Evolutionary conservation across 2,329 filamentous ascomycete species (phyloP).

Genomic region (Talaromyces sp.): DNA sequence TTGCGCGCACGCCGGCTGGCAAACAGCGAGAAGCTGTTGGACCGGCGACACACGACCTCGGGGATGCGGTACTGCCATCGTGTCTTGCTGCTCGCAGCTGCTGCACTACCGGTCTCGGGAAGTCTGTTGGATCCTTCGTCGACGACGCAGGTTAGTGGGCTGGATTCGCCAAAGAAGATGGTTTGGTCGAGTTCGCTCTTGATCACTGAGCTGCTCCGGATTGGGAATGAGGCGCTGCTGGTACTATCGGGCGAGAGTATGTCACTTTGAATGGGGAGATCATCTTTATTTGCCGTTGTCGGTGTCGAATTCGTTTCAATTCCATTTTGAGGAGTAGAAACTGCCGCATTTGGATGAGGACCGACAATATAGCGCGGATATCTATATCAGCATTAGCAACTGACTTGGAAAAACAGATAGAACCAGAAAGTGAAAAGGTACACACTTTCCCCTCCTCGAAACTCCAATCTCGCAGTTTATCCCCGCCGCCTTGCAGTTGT

Average conservation of each 20-base stretch:
- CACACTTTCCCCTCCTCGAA: conserved; percentile 41
- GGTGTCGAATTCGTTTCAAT: not conserved
- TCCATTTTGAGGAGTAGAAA: not conserved
- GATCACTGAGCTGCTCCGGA: not conserved
- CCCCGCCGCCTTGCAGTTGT: conserved; percentile 34
- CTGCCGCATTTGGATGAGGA: conserved; percentile 2
- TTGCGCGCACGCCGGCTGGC: conserved; percentile 22
- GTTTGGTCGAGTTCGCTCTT: conserved; percentile 18
- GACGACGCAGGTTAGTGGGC: conserved; percentile 46
- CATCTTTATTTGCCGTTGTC: not conserved
- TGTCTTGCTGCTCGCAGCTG: conserved; percentile 24
- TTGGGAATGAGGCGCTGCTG: not conserved
- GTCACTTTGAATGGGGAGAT: not conserved
- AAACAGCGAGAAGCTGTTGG: conserved; percentile 10
- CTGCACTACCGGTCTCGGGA: conserved; percentile 23
- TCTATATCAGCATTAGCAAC: conserved; percentile 10
- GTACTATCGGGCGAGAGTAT: conserved; percentile 13
- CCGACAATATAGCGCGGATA: conserved; percentile 12
- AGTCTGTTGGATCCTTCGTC: conserved; percentile 30
- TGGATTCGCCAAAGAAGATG: conserved; percentile 45
- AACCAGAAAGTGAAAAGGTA: conserved; percentile 13
- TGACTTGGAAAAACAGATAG: conserved; percentile 23
- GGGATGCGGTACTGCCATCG: conserved; percentile 34
- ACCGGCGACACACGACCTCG: conserved; percentile 12
- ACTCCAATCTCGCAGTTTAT: conserved; percentile 37